phyloP scores from a whole-genome alignment of 345 rosid genomes.

The Sisymbrium irio region DNA sequence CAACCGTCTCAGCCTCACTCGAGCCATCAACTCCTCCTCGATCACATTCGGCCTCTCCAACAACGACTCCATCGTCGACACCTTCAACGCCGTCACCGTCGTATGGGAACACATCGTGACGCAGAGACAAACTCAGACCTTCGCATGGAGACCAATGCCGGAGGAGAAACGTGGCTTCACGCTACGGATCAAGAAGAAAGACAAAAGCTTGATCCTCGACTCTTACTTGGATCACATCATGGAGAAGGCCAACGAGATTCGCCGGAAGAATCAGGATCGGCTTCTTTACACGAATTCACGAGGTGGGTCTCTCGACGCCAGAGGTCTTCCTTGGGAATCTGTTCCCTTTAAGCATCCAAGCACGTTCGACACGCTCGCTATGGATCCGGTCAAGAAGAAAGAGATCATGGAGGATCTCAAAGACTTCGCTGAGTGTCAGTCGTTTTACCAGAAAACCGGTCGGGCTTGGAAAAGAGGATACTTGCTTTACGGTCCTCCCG shows the following conservation, averaged over 20 bases:
- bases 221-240: conserved; percentile 19
- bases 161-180: conserved; percentile 32
- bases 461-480: conserved; percentile 57
- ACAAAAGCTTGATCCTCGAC: neutral
- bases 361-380: conserved; percentile 80
- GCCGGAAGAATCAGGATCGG: conserved; percentile 27
- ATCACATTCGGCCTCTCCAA: conserved; percentile 23
- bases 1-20: conserved; percentile 24
- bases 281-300: conserved; percentile 27
- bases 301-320: conserved; percentile 5
- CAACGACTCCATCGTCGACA: conserved; percentile 29
- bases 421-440: conserved; percentile 55
- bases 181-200: conserved; percentile 27
- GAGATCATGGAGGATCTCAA: conserved; percentile 64
- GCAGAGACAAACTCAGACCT: conserved; percentile 15
- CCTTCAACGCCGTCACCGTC: conserved; percentile 17
- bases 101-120: conserved; percentile 27
- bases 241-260: conserved; percentile 23
- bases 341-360: conserved; percentile 92
- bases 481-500: conserved; percentile 30
- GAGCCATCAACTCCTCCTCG: conserved; percentile 27
- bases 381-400: conserved; percentile 63
- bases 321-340: conserved; percentile 41
- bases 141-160: conserved; percentile 24
- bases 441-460: conserved; percentile 74